Conservation (phyloP, 202 grass and related monocot genomes). For the Cymbopogon flexuosus region DNA sequence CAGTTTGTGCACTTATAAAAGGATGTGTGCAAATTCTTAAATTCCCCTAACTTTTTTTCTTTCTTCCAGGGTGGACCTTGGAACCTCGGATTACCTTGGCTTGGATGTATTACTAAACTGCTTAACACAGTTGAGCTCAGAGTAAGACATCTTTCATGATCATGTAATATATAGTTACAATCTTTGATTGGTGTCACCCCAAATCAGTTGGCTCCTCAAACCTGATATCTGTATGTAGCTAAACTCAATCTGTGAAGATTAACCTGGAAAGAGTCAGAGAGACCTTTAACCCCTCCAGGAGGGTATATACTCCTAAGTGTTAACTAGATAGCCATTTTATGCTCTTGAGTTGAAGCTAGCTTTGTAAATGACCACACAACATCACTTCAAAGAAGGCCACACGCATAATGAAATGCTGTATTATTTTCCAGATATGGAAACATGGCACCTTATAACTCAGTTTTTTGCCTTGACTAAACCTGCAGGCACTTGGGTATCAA, state of each 20-base stretch:
- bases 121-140: slow-evolving; percentile 70
- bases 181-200: neutral
- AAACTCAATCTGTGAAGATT: neutral
- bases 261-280: neutral
- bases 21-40: neutral
- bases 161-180: neutral
- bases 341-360: neutral
- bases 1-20: neutral
- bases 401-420: neutral
- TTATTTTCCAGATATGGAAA: neutral
- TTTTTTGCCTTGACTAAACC: neutral
- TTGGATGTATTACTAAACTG: slow-evolving; percentile 94
- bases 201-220: slow-evolving; percentile 10
- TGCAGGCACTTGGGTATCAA: slow-evolving; percentile 77
- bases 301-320: neutral
- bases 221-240: neutral
- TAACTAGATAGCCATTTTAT: neutral
- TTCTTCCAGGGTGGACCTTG: slow-evolving; percentile 80
- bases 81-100: slow-evolving; percentile 78
- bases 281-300: neutral
- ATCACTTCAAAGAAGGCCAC: neutral
- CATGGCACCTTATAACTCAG: neutral
- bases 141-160: slow-evolving; percentile 51
- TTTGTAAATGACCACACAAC: neutral
- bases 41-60: neutral